phyloP scores from a whole-genome alignment of 1,284 basidiomycete genomes.

The Blastosporella zonata region DNA sequence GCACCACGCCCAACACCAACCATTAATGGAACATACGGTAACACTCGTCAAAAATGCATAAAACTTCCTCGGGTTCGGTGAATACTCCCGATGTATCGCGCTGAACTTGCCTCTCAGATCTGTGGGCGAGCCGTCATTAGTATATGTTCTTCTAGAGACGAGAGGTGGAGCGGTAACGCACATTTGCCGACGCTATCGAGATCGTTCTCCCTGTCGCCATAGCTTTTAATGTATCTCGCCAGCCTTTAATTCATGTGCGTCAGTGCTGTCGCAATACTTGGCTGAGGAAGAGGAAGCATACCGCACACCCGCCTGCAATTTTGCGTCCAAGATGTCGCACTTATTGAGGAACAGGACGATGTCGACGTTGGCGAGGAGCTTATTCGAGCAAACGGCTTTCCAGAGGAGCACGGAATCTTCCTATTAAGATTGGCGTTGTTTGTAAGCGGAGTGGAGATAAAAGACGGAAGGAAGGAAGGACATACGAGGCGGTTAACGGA shows the following conservation, averaged over 20 bases:
- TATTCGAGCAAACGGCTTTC: conserved; percentile 75
- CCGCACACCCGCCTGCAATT: conserved; percentile 60
- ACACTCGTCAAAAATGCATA: conserved; percentile 79
- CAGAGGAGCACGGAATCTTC: conserved; percentile 80
- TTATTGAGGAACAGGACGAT: conserved; percentile 80
- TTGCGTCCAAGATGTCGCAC: conserved; percentile 69
- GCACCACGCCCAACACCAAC: not conserved
- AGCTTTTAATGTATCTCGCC: conserved; percentile 69
- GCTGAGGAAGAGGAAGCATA: conserved; percentile 20
- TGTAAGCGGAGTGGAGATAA: conserved; percentile 5
- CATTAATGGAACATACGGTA: conserved; percentile 44
- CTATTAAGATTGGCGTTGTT: conserved; percentile 32
- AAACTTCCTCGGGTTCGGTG: conserved; percentile 70
- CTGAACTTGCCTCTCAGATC: conserved; percentile 75
- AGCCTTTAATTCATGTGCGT: conserved; percentile 32
- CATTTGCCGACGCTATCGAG: conserved; percentile 71
- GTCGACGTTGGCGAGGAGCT: conserved; percentile 67
- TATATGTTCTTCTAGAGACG: not conserved
- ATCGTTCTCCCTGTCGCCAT: conserved; percentile 69
- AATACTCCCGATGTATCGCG: conserved; percentile 75
- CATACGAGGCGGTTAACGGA: conserved; percentile 67
- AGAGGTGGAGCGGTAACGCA: conserved; percentile 26
- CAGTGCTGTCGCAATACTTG: not conserved
- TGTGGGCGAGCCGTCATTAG: conserved; percentile 24
- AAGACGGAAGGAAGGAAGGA: conserved; percentile 12